phyloP scores from a whole-genome alignment of 257 asterid species.

The Fraxinus cuspidata region DNA sequence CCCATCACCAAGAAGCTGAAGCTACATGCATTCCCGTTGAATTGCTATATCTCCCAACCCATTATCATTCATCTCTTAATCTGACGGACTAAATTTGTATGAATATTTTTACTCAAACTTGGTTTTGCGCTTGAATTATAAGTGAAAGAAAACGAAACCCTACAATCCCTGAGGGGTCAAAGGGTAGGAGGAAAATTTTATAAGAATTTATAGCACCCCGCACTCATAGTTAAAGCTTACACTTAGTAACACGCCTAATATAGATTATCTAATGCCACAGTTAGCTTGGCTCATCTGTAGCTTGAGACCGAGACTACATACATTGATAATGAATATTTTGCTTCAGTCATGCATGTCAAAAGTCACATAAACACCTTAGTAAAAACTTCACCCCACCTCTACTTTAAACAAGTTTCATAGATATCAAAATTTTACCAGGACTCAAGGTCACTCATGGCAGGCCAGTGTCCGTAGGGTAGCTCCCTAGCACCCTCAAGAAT shows the following conservation, averaged over 20 bases:
- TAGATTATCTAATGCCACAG: neutral
- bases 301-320: neutral
- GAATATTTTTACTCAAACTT: neutral
- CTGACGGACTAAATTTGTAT: neutral
- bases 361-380: neutral
- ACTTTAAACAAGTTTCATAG: constrained; percentile 2
- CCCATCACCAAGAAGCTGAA: neutral
- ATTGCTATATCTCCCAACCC: neutral
- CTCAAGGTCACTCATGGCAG: constrained; percentile 45
- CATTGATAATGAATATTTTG: neutral
- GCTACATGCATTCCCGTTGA: neutral
- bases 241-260: neutral
- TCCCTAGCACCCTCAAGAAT: constrained; percentile 91
- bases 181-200: neutral
- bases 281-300: neutral
- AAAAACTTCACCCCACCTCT: neutral
- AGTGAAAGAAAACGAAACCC: neutral
- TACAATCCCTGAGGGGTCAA: neutral
- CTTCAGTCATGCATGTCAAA: neutral
- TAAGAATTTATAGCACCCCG: neutral
- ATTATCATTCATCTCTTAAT: neutral
- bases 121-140: neutral
- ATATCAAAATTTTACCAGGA: constrained; percentile 34
- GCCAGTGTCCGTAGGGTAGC: constrained; percentile 91
- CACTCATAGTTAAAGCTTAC: neutral